Conservation (phyloP, 1,139 yeast genomes). For the Protomyces gravidus region DNA sequence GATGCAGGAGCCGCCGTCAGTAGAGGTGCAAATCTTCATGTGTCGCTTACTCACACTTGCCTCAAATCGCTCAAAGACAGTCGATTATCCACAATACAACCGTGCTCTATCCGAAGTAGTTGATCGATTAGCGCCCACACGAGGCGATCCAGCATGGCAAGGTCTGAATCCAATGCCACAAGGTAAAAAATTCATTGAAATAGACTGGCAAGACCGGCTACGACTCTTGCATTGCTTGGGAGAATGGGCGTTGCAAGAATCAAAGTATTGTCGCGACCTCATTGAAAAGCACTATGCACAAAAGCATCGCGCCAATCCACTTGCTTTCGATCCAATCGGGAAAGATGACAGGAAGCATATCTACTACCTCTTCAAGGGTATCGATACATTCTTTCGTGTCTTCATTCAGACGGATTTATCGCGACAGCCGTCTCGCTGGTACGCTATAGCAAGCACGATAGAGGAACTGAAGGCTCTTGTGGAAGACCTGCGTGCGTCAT, state of each 20-base stretch:
- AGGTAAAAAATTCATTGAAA: slow-evolving; percentile 24
- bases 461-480: slow-evolving; percentile 37
- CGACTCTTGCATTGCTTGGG: slow-evolving; percentile 9
- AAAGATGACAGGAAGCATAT: slow-evolving; percentile 15
- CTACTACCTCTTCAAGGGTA: slow-evolving; percentile 27
- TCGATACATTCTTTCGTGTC: slow-evolving; percentile 37
- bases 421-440: slow-evolving; percentile 40
- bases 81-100: slow-evolving; percentile 37
- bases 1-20: slow-evolving; percentile 36
- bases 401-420: slow-evolving; percentile 41
- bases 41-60: slow-evolving; percentile 41
- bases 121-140: slow-evolving; percentile 2
- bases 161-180: slow-evolving; percentile 36
- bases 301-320: slow-evolving; percentile 36
- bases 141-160: slow-evolving; percentile 37
- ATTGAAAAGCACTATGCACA: slow-evolving; percentile 36
- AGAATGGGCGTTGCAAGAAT: slow-evolving; percentile 20
- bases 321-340: not conserved
- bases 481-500: slow-evolving; percentile 26
- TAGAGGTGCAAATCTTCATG: slow-evolving; percentile 40
- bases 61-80: slow-evolving; percentile 43
- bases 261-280: slow-evolving; percentile 32
- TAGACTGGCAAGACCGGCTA: slow-evolving; percentile 17
- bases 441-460: slow-evolving; percentile 38
- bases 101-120: slow-evolving; percentile 17